Conservation (phyloP, 2,329 filamentous ascomycete genomes). For the Aspergillus fumigatiaffinis region DNA sequence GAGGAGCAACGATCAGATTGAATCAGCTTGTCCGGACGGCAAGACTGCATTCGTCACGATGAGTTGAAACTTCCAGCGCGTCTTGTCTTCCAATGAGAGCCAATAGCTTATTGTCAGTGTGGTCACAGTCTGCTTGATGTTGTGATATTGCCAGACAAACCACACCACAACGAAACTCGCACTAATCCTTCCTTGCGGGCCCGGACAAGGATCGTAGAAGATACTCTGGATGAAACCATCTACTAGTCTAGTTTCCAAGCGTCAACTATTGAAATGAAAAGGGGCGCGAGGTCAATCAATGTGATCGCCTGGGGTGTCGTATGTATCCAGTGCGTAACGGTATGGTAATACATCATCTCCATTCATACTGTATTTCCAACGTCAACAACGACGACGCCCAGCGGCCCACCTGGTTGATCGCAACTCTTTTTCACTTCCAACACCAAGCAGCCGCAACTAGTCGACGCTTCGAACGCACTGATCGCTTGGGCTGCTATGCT, state of each 20-base stretch:
- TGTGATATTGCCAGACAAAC: background rate
- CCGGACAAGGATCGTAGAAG: background rate
- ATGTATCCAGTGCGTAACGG: background rate
- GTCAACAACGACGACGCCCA: background rate
- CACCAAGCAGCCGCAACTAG: background rate
- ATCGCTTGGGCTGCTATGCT: background rate
- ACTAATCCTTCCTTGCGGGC: background rate
- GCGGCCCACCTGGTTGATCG: background rate
- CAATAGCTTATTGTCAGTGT: background rate
- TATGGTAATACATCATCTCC: background rate
- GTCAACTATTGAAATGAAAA: background rate
- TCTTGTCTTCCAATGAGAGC: constrained; percentile 14
- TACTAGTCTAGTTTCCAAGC: background rate
- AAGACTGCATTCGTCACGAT: background rate
- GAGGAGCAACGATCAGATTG: background rate
- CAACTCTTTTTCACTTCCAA: background rate
- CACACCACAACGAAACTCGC: background rate
- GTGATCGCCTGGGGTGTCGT: background rate
- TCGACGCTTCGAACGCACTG: background rate
- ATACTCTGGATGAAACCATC: background rate
- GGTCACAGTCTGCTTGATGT: constrained; percentile 3
- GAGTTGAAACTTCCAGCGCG: constrained; percentile 11
- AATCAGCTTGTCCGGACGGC: background rate
- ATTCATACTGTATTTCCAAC: background rate
- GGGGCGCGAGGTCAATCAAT: background rate